These are phyloP conservation scores for Sphaerulina vaccinii DNA, from an alignment of 2,329 filamentous ascomycete genomes.

Conservation along the genomic window DNA sequence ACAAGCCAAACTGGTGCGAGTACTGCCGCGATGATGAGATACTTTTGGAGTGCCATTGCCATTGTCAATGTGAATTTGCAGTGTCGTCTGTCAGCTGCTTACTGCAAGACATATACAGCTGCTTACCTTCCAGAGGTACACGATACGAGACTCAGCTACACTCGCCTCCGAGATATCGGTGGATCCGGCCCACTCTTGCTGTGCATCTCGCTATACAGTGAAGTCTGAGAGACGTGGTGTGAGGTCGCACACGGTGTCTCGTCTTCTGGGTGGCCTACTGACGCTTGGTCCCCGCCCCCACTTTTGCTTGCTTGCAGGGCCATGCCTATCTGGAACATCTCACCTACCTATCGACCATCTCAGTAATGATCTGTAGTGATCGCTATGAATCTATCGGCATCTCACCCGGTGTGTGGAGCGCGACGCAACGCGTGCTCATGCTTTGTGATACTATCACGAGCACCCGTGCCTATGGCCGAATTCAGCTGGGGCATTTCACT, in stretches of 20 bases:
- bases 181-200: constrained; percentile 11
- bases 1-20: constrained; percentile 18
- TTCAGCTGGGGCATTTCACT: background rate
- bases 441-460: background rate
- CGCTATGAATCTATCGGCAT: no score
- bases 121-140: background rate
- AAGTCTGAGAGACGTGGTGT: background rate
- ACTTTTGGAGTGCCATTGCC: constrained; percentile 14
- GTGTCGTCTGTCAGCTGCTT: background rate
- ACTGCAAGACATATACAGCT: constrained; percentile 11
- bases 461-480: background rate
- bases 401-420: no score
- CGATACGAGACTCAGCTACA: background rate
- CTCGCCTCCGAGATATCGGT: background rate
- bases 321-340: background rate
- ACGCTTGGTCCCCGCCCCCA: background rate
- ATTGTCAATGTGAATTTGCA: background rate
- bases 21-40: constrained; percentile 14
- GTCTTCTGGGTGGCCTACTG: no score
- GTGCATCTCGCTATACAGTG: background rate
- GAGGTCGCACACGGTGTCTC: background rate
- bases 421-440: background rate
- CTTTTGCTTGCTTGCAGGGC: background rate
- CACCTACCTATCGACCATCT: background rate
- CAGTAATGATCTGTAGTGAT: no score